Evolutionary conservation across 2,329 filamentous ascomycete species (phyloP), one percentile per base, ranked within the genome.

Genomic region (Geosmithia flava): DNA sequence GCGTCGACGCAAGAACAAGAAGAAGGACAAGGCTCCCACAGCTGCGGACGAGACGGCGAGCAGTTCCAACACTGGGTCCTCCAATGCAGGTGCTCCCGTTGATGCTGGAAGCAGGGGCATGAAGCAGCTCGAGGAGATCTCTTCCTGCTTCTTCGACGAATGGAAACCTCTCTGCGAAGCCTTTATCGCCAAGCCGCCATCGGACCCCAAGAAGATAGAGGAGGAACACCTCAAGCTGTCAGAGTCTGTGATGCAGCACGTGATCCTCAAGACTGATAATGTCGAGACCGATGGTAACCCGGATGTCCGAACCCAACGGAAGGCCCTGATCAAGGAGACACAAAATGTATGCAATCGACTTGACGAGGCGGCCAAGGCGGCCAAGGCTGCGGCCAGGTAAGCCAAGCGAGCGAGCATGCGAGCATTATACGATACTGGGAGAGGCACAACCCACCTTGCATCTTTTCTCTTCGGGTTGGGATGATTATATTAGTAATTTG

Each of bases 191-290:
- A 68, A 72, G 8, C 82, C 87, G 11, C 86, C 87, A 0, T 60
- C 64, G 3, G 83, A 88, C 47, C 58, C 67, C 40, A 81, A 82
- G 62, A 87, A 85, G 70, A 70, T 77, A 46, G 75, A 76, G 15
- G 85, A 88, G 33, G 84, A 90, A 58, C 83, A 91, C 61, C 81
- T 83, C 60, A 82, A 77, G 59, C 63, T 93, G 17, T 81, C 79
- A 3, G 87, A 93, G 68, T 86, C 82, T 4, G 75, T 89, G 40
- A 71, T 93, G 70, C 79, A 83, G 52, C 83, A 89, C 55, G 78
- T 89, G 2, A 59, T 91, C 39, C 66, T 93, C 53, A 91, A 90
- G 66, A 64, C 88, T 40, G 87, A 93, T 60, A 81, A 75, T 20
- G 78, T 91, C 2, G 85, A 91, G 55, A 82, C 81, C 0, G 81